These are phyloP conservation scores for Fusarium tricinctum DNA, from an alignment of 2,329 filamentous ascomycete genomes.

Conservation along the genomic window DNA sequence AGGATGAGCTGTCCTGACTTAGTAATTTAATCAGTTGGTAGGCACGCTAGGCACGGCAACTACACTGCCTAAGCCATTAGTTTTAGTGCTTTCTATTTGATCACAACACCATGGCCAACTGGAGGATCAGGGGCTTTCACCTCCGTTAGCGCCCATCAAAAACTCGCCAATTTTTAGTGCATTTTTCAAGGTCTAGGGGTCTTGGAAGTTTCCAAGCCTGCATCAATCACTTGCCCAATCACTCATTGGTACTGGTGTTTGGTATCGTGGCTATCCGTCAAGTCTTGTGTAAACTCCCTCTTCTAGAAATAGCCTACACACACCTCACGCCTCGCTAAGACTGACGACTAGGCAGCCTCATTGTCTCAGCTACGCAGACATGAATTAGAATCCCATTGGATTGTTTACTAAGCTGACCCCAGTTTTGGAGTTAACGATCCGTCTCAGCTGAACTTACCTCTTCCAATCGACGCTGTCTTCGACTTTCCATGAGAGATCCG, in stretches of 20 bases:
- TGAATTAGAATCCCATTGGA: slow-evolving; percentile 8
- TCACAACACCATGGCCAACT: slow-evolving; percentile 23
- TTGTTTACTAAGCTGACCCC: slow-evolving; percentile 9
- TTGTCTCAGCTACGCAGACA: slow-evolving; percentile 27
- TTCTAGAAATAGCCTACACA: slow-evolving; percentile 26
- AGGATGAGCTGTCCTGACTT: slow-evolving; percentile 11
- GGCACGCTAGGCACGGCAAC: slow-evolving; percentile 14
- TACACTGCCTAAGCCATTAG: slow-evolving; percentile 1
- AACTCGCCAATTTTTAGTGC: slow-evolving; percentile 9
- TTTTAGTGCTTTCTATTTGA: slow-evolving; percentile 13
- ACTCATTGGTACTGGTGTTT: not conserved
- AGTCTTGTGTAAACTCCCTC: slow-evolving; percentile 7
- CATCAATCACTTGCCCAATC: not conserved
- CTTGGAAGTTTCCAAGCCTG: slow-evolving; percentile 3
- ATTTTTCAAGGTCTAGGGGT: slow-evolving; percentile 16
- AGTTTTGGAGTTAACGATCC: slow-evolving; percentile 6
- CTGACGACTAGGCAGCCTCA: slow-evolving; percentile 35
- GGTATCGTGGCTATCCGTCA: not conserved
- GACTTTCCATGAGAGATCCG: not conserved
- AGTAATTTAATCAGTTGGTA: slow-evolving; percentile 27
- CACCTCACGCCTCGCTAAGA: slow-evolving; percentile 31
- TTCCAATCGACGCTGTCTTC: not conserved
- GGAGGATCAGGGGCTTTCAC: slow-evolving; percentile 19
- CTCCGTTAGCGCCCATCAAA: slow-evolving; percentile 14
- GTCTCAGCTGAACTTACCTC: slow-evolving; percentile 4